phyloP scores from a whole-genome alignment of 202 grass and related monocot species.

The Musa balbisiana region DNA sequence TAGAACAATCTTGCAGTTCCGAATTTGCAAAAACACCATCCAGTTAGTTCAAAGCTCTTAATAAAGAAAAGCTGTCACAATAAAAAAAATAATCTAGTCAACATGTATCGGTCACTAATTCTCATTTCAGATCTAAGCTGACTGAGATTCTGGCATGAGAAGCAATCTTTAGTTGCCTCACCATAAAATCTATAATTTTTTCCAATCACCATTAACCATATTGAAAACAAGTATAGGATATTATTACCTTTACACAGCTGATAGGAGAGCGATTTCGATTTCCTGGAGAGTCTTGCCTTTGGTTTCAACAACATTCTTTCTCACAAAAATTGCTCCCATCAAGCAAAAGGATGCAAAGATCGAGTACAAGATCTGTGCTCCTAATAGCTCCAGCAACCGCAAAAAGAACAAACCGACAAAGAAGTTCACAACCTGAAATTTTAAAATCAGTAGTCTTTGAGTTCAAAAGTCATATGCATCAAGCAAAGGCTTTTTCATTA shows the following conservation, averaged over 20 bases:
- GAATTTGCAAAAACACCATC: no score
- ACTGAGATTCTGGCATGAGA: neutral
- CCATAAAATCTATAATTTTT: neutral
- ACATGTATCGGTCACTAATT: neutral
- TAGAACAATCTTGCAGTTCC: no score
- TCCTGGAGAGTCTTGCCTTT: constrained; percentile 98
- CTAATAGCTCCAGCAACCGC: constrained; percentile 69
- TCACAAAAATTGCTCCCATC: constrained; percentile 84
- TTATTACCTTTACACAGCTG: neutral
- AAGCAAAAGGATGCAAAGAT: constrained; percentile 84
- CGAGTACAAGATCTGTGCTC: constrained; percentile 72
- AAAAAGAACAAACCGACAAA: constrained; percentile 91
- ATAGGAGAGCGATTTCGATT: constrained; percentile 65
- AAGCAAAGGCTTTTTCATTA: no score
- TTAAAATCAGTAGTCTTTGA: neutral
- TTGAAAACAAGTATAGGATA: neutral
- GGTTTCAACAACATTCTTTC: constrained; percentile 75
- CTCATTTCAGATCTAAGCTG: neutral
- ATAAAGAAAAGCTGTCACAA: no score
- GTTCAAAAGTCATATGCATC: no score
- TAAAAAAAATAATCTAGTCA: neutral
- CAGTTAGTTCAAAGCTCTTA: no score
- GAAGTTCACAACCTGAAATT: constrained; percentile 72
- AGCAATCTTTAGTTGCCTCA: neutral
- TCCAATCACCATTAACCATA: neutral